Evolutionary conservation across 768 basidiomycete species (phyloP).

Genomic region (Boletus insuetus): DNA sequence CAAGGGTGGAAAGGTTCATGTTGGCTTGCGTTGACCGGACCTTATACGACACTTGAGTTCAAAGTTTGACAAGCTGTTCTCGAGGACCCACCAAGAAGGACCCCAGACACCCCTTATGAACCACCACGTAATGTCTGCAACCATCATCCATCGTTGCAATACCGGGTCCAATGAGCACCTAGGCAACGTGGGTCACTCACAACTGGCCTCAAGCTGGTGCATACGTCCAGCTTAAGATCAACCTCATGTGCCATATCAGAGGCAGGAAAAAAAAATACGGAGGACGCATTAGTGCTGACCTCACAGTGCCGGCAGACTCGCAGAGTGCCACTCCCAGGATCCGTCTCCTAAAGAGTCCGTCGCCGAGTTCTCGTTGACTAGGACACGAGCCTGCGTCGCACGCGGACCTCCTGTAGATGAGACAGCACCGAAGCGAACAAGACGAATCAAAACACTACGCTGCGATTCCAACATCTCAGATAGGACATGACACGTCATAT

Average conservation of each 20-base stretch:
- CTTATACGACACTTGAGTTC: conserved; percentile 46
- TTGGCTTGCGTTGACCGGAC: conserved; percentile 51
- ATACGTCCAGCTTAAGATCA: no score
- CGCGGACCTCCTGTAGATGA: conserved; percentile 10
- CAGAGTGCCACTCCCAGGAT: no score
- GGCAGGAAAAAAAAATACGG: no score
- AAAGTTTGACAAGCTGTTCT: conserved; percentile 21
- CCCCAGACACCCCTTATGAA: conserved; percentile 28
- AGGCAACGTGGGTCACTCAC: no score
- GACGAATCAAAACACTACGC: conserved; percentile 15
- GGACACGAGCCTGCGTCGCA: not conserved
- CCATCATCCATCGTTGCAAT: not conserved
- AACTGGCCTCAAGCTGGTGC: no score
- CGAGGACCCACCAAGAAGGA: conserved; percentile 22
- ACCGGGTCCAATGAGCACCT: no score
- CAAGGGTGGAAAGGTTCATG: conserved; percentile 48
- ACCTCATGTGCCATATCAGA: no score
- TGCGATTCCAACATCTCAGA: conserved; percentile 9
- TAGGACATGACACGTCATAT: conserved; percentile 8
- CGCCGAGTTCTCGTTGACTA: conserved; percentile 19
- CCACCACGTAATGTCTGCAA: conserved; percentile 16
- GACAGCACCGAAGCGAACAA: conserved; percentile 5
- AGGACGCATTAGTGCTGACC: no score
- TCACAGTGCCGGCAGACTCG: no score
- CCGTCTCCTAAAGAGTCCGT: not conserved